phyloP scores from a whole-genome alignment of 768 basidiomycete species.

The Hortiboletus flavorubellus region DNA sequence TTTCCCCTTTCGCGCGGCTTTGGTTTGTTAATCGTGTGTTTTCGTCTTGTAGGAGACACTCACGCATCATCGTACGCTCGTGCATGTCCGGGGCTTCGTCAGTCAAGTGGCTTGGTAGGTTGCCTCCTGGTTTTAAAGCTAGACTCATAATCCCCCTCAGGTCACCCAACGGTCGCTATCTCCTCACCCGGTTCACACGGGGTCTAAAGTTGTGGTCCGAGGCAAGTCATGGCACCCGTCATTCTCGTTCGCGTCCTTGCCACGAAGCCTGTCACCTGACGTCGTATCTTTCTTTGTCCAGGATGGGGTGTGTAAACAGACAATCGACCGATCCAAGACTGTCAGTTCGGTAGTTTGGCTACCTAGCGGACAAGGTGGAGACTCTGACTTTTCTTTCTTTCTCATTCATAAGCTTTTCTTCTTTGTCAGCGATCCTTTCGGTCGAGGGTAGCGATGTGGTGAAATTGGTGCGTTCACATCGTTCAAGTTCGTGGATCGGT shows the following conservation, averaged over 20 bases:
- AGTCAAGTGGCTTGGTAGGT: slow-evolving; percentile 51
- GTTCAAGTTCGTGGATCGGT: neutral
- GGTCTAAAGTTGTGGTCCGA: slow-evolving; percentile 53
- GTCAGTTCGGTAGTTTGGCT: slow-evolving; percentile 51
- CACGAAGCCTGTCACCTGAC: neutral
- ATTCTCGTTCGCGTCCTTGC: neutral
- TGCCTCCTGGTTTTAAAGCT: neutral
- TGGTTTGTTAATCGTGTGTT: neutral
- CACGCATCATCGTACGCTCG: slow-evolving; percentile 41
- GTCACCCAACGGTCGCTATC: slow-evolving; percentile 45
- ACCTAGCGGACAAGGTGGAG: slow-evolving; percentile 43
- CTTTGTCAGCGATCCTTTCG: slow-evolving; percentile 43
- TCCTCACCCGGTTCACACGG: slow-evolving; percentile 47
- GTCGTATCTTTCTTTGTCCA: slow-evolving; percentile 13
- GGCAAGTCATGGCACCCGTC: slow-evolving; percentile 19
- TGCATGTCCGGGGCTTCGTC: slow-evolving; percentile 50
- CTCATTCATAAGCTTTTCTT: neutral
- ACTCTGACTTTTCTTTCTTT: neutral
- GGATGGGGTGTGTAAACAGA: slow-evolving; percentile 49
- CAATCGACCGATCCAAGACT: slow-evolving; percentile 43
- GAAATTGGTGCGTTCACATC: slow-evolving; percentile 37
- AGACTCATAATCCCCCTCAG: slow-evolving; percentile 16
- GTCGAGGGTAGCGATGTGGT: slow-evolving; percentile 47
- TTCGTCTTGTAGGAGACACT: slow-evolving; percentile 36
- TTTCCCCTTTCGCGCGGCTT: neutral